phyloP scores from a whole-genome alignment of 495 filamentous ascomycete species.

The Podospora pseudoanserina region DNA sequence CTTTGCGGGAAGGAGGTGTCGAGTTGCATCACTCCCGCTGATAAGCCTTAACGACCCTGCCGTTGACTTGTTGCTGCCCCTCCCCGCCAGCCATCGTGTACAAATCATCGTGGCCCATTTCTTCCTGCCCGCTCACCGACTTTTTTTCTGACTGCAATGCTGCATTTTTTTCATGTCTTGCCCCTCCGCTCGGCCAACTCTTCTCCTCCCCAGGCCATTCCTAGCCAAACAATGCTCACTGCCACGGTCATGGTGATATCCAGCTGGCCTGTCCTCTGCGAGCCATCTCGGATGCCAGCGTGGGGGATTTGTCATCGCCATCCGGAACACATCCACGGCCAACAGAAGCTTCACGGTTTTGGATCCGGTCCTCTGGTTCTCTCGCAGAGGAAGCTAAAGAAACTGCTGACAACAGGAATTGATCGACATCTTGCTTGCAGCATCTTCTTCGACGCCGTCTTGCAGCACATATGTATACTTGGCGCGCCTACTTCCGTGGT shows the following conservation, averaged over 20 bases:
- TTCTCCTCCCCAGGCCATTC: neutral
- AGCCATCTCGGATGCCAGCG: neutral
- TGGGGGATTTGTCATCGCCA: neutral
- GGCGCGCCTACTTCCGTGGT: neutral
- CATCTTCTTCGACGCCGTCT: no score
- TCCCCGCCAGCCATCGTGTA: constrained; percentile 11
- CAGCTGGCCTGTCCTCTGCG: neutral
- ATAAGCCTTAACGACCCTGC: constrained; percentile 16
- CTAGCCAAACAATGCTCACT: neutral
- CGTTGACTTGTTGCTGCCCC: neutral
- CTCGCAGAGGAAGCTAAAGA: neutral
- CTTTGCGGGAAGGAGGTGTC: constrained; percentile 8
- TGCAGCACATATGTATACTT: neutral
- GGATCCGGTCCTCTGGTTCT: neutral
- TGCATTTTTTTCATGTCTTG: neutral
- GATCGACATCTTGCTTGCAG: neutral
- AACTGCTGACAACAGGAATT: no score
- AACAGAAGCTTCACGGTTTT: neutral
- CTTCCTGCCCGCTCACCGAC: constrained; percentile 19
- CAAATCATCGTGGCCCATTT: constrained; percentile 15
- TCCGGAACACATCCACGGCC: neutral
- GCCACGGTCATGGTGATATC: neutral
- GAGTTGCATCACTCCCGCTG: constrained; percentile 14
- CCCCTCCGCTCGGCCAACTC: neutral
- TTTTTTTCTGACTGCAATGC: constrained; percentile 20